Evolutionary conservation across 345 rosid genomes (phyloP).

Genomic region (Camelina laxa): DNA sequence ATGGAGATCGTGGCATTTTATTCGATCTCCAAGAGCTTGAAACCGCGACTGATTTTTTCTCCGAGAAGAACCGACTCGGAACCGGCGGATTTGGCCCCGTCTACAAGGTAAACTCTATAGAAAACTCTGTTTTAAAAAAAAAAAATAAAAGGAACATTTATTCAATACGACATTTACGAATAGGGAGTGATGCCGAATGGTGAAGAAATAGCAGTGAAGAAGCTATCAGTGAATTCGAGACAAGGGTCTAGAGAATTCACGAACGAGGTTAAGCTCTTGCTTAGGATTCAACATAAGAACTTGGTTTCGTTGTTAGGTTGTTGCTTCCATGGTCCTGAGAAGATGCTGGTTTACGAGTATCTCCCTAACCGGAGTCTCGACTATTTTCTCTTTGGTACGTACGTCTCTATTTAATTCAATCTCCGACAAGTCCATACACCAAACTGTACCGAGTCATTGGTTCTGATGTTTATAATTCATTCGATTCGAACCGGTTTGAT

Average conservation of each 20-base stretch:
- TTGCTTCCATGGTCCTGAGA: conserved; percentile 69
- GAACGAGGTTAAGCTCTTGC: conserved; percentile 72
- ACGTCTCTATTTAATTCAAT: conserved; percentile 4
- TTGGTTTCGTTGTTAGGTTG: conserved; percentile 76
- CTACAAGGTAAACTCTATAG: conserved; percentile 56
- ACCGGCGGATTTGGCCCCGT: conserved; percentile 97
- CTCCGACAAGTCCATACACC: not conserved
- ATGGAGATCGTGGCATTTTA: conserved; percentile 55
- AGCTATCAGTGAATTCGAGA: conserved; percentile 59
- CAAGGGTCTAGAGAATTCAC: conserved; percentile 74
- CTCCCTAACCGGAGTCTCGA: conserved; percentile 81
- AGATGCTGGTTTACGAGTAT: conserved; percentile 84
- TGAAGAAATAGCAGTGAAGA: conserved; percentile 78
- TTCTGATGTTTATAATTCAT: not conserved
- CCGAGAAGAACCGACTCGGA: conserved; percentile 76
- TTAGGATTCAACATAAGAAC: conserved; percentile 77
- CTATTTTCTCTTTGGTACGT: conserved; percentile 75
- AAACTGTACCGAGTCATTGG: conserved; percentile 7
- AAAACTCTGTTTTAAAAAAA: not conserved
- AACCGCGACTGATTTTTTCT: conserved; percentile 75
- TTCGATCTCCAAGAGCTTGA: conserved; percentile 65
- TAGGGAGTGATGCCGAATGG: conserved; percentile 70
- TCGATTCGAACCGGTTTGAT: conserved; percentile 1
- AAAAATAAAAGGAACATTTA: not conserved
- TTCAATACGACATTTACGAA: not conserved